These are phyloP conservation scores for Fusarium sacchari DNA, from an alignment of 2,329 filamentous ascomycete genomes.

Conservation along the genomic window DNA sequence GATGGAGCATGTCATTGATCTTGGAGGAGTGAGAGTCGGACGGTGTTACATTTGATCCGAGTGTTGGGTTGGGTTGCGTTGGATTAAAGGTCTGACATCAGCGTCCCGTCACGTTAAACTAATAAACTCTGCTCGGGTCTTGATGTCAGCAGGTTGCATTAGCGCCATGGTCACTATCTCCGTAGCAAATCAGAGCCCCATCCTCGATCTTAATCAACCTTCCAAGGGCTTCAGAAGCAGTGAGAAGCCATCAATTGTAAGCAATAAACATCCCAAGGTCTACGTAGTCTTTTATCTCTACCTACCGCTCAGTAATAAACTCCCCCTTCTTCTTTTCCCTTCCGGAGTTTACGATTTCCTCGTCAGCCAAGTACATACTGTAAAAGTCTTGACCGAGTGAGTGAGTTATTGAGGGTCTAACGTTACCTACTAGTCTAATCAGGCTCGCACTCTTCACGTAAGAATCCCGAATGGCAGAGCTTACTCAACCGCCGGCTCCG, in stretches of 20 bases:
- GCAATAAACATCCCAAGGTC: not conserved
- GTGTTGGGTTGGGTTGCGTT: not conserved
- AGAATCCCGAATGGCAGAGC: constrained; percentile 26
- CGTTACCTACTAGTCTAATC: too few species aligned
- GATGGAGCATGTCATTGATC: not conserved
- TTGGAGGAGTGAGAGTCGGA: not conserved
- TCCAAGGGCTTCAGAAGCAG: not conserved
- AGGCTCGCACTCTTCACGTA: constrained; percentile 20
- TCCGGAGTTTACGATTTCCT: not conserved
- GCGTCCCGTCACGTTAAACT: not conserved
- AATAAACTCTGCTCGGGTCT: constrained; percentile 5
- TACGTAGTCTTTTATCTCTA: not conserved
- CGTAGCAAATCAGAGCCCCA: not conserved
- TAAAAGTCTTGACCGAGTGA: not conserved
- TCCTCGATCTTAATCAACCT: not conserved
- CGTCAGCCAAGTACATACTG: constrained; percentile 14
- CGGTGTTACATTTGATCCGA: not conserved
- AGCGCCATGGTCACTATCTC: constrained; percentile 3
- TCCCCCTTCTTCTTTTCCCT: not conserved
- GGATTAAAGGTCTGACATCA: constrained; percentile 33
- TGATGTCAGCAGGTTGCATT: constrained; percentile 41
- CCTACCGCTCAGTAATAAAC: not conserved
- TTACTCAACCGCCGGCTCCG: constrained; percentile 5
- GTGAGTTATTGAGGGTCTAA: constrained; percentile 1
- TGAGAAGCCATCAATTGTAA: not conserved